phyloP scores from a whole-genome alignment of 257 asterid genomes.

The Cinchona pubescens region DNA sequence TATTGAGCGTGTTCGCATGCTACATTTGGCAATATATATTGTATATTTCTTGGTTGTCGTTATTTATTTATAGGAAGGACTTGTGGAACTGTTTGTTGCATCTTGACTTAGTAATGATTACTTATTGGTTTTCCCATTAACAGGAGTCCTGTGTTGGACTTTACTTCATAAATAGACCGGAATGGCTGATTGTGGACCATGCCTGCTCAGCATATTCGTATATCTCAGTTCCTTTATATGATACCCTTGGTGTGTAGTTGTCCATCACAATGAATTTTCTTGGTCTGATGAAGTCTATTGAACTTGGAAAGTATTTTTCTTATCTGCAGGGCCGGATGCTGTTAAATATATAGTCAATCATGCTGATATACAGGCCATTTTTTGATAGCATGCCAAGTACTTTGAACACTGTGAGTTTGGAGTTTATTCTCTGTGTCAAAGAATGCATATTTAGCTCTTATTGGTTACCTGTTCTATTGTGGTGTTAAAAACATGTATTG shows the following conservation, averaged over 20 bases:
- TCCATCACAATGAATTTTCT: constrained; percentile 24
- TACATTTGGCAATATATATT: not conserved
- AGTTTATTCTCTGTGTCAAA: not conserved
- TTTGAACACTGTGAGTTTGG: constrained; percentile 64
- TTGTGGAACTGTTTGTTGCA: not conserved
- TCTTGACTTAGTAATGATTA: not conserved
- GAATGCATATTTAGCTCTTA: not conserved
- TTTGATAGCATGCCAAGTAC: constrained; percentile 85
- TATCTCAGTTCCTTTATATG: constrained; percentile 90
- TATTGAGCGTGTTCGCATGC: not conserved
- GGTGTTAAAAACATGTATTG: not conserved
- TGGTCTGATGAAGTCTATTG: constrained; percentile 22
- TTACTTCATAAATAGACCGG: constrained; percentile 86
- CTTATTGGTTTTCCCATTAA: constrained; percentile 12
- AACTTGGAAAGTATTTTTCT: constrained; percentile 22
- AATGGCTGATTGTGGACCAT: constrained; percentile 89
- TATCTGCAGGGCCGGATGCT: constrained; percentile 86
- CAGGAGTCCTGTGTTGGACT: constrained; percentile 92
- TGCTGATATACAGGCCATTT: constrained; percentile 74
- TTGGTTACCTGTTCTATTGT: not conserved
- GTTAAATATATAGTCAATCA: constrained; percentile 82
- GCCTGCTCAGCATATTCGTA: constrained; percentile 92
- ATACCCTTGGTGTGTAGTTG: constrained; percentile 83
- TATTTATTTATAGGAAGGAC: not conserved
- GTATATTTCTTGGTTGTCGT: not conserved